phyloP scores from a whole-genome alignment of 176 grass and related monocot species.

The Dendrocalamus sinicus region DNA sequence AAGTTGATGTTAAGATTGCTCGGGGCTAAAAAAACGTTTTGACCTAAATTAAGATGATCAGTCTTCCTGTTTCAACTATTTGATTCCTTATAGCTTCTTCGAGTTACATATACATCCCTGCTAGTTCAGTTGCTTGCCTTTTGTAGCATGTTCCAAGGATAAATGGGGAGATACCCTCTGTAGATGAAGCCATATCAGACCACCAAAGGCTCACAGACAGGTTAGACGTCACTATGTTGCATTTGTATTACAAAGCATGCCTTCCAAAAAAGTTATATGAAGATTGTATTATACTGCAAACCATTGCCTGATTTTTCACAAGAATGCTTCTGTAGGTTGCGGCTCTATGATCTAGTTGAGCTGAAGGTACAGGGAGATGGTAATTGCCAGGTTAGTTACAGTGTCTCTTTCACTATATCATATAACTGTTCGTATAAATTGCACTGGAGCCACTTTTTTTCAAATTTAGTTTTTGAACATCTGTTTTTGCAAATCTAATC shows the following conservation, averaged over 20 bases:
- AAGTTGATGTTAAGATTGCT: neutral
- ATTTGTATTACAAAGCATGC: neutral
- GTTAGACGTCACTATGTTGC: conserved; percentile 29
- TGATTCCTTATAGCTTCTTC: neutral
- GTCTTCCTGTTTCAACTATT: neutral
- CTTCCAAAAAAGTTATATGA: neutral
- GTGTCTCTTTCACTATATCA: conserved; percentile 2
- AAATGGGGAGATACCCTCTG: conserved; percentile 75
- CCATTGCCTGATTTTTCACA: conserved; percentile 25
- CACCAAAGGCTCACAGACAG: conserved; percentile 68
- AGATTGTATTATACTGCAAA: neutral
- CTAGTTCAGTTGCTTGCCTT: conserved; percentile 34
- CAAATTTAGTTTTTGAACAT: too few species aligned
- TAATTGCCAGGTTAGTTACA: conserved; percentile 70
- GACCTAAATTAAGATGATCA: neutral
- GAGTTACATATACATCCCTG: conserved; percentile 9
- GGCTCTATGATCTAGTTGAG: conserved; percentile 71
- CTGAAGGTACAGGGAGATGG: conserved; percentile 75
- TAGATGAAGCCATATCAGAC: conserved; percentile 67
- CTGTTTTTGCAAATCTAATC: too few species aligned
- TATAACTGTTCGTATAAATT: neutral
- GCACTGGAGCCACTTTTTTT: too few species aligned
- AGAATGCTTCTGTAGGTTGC: conserved; percentile 48
- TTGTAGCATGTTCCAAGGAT: conserved; percentile 70
- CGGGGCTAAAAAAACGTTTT: neutral